phyloP scores from a whole-genome alignment of 2,329 filamentous ascomycete species.

The Ophiostoma piceae region DNA sequence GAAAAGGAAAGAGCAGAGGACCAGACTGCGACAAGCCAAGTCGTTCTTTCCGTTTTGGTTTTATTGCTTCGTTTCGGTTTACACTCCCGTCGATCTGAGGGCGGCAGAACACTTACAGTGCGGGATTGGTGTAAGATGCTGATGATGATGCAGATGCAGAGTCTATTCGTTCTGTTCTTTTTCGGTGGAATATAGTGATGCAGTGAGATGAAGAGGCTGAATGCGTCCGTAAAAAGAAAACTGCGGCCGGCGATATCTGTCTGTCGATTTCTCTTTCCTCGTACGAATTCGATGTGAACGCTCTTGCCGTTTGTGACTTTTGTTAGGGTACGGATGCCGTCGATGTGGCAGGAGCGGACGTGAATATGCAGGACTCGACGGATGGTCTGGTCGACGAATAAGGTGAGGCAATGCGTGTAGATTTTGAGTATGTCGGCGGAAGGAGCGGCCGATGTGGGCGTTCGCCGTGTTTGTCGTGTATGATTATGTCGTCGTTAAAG shows the following conservation, averaged over 20 bases:
- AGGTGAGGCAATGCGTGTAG: neutral
- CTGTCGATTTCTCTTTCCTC: neutral
- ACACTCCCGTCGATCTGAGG: neutral
- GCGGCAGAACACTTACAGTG: neutral
- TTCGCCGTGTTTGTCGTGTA: neutral
- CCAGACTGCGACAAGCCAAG: neutral
- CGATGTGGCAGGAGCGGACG: neutral
- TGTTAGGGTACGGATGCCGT: neutral
- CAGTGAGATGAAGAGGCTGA: neutral
- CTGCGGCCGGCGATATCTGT: neutral
- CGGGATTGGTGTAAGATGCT: neutral
- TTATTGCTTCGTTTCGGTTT: neutral
- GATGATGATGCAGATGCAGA: neutral
- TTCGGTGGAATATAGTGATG: neutral
- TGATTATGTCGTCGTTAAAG: neutral
- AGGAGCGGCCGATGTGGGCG: neutral
- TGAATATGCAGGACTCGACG: neutral
- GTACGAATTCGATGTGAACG: neutral
- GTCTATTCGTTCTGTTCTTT: too few relatives aligned
- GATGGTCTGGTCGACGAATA: neutral
- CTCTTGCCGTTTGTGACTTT: neutral
- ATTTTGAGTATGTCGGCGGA: neutral
- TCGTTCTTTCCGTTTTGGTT: constrained; percentile 1
- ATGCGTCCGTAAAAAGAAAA: neutral
- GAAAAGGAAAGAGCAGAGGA: neutral